phyloP scores from a whole-genome alignment of 2,329 filamentous ascomycete genomes.

The Coniochaeta hoffmannii region DNA sequence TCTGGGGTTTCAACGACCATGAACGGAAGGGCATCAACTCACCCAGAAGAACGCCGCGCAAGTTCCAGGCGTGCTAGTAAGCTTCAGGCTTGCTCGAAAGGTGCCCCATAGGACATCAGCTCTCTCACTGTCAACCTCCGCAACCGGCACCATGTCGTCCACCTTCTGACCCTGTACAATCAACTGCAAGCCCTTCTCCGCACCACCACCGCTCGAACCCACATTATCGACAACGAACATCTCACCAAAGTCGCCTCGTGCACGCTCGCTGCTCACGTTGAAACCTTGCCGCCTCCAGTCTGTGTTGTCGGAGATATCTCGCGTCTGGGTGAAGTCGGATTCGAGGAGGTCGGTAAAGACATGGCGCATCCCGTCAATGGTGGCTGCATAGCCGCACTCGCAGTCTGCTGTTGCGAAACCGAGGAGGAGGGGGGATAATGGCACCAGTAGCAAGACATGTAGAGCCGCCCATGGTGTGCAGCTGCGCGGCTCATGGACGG shows the following conservation, averaged over 20 bases:
- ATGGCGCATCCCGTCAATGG: conserved; percentile 26
- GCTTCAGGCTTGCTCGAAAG: conserved; percentile 60
- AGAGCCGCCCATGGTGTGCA: no score
- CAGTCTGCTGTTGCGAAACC: conserved; percentile 39
- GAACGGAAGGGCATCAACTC: conserved; percentile 16
- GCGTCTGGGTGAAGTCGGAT: conserved; percentile 59
- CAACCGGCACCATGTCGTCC: conserved; percentile 48
- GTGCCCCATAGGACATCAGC: conserved; percentile 62
- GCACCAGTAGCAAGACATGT: conserved; percentile 7
- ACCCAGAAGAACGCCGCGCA: conserved; percentile 79
- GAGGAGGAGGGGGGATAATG: conserved; percentile 11
- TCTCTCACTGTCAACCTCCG: conserved; percentile 56
- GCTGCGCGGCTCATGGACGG: no score
- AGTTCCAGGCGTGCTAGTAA: conserved; percentile 55
- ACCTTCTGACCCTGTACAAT: conserved; percentile 38
- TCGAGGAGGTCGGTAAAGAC: conserved; percentile 65
- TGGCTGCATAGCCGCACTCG: conserved; percentile 64
- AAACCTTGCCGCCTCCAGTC: conserved; percentile 64
- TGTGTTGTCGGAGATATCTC: conserved; percentile 38
- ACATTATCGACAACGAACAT: conserved; percentile 52
- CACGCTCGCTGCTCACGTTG: conserved; percentile 49
- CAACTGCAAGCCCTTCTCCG: conserved; percentile 48
- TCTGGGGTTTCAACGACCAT: no score
- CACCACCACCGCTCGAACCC: conserved; percentile 17
- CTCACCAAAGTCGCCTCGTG: conserved; percentile 60